Conservation (phyloP, 1,284 basidiomycete genomes). For the Kalmanozyma brasiliensis region DNA sequence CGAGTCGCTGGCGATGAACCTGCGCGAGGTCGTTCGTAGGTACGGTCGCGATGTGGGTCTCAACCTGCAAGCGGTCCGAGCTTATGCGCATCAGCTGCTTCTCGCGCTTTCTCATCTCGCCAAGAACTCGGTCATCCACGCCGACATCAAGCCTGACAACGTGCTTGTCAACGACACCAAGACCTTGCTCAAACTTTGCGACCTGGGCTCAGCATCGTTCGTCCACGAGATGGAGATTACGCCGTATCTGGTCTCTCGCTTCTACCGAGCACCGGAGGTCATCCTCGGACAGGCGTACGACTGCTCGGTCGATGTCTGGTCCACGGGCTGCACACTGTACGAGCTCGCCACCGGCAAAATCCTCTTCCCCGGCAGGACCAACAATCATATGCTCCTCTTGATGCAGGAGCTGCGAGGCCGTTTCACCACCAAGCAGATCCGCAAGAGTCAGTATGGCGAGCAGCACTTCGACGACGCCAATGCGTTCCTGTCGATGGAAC, state of each 20-base stretch:
- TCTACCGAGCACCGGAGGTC: conserved; percentile 98
- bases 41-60: conserved; percentile 98
- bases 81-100: conserved; percentile 96
- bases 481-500: conserved; percentile 57
- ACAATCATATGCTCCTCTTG: conserved; percentile 89
- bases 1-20: conserved; percentile 91
- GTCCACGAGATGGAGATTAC: conserved; percentile 95
- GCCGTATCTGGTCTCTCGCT: conserved; percentile 95
- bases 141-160: conserved; percentile 77
- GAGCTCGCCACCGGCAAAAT: conserved; percentile 99
- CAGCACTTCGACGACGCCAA: conserved; percentile 92
- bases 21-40: conserved; percentile 97
- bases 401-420: conserved; percentile 91
- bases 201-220: conserved; percentile 94
- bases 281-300: conserved; percentile 96
- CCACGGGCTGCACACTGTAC: conserved; percentile 95
- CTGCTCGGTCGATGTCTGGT: conserved; percentile 94
- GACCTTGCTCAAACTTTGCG: conserved; percentile 91
- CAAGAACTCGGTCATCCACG: conserved; percentile 94
- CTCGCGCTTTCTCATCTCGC: conserved; percentile 83
- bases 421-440: conserved; percentile 92
- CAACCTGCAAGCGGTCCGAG: conserved; percentile 94
- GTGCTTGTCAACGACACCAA: conserved; percentile 84
- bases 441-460: conserved; percentile 89
- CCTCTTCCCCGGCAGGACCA: conserved; percentile 92